Evolutionary conservation across 331 rosid genomes (phyloP), one percentile per base, ranked within the genome.

Genomic region (Stylosanthes scabra): DNA sequence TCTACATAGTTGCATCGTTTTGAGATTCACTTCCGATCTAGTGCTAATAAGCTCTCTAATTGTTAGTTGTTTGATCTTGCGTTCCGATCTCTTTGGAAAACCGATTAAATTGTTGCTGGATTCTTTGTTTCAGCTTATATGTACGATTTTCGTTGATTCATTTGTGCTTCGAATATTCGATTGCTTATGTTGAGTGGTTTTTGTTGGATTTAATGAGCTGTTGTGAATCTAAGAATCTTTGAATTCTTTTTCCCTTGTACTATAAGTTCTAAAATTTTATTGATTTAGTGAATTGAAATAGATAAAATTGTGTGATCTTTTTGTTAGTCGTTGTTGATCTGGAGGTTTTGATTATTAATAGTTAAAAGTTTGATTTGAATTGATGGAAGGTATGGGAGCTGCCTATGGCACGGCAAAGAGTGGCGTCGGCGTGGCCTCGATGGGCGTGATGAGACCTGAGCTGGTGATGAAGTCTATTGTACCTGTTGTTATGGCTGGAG

Each of bases 381-480:
- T 82, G 71, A 27, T 46, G 71, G 69, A 29, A 90, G 97, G 97
- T 70, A 91, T 91, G 97, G 97, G 97, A 85, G 97, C 97, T 71
- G 97, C 97, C 8, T 91, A 91, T 72, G 97, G 97, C 9, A 91
- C 95, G 1, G 97, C 97, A 3, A 91, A 91, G 87, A 91, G 97
- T 80, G 95, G 97, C 0, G 97, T 91, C 7, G 97, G 95, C 7
- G 97, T 91, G 82, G 97, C 97, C 25, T 91, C 97, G 0, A 91
- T 91, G 97, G 97, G 97, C 50, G 97, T 91, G 76, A 91, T 91
- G 97, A 88, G 97, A 90, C 97, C 97, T n/a, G 97, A 91, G 87
- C 68, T 91, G 77, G 97, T 91, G 68, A 91, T 91, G 97, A 91
- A 91, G 80, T 91, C 97, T 63, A 91, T 91, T 74, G 97, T 91